Percentiles rank a stretch among this genome's conserved stretches.
Conservation (phyloP, 331 rosid genomes). For the Cydonia oblonga region DNA sequence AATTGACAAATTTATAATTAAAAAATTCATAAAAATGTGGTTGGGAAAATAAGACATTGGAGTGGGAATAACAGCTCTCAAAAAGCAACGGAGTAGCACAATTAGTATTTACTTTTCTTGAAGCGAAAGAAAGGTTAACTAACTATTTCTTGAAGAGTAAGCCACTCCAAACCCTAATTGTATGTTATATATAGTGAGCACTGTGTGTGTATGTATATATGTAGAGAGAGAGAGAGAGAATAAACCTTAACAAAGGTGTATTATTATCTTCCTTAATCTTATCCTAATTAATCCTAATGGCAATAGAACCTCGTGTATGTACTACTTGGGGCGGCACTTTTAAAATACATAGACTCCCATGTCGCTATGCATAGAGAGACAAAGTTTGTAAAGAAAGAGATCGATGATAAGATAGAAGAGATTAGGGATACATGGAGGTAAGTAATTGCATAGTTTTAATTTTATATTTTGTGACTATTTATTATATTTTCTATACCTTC, state of each 20-base stretch:
- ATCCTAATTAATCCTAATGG: background rate
- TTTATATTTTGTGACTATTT: too few species aligned
- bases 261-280: too few species aligned
- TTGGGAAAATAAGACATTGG: too few species aligned
- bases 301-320: background rate
- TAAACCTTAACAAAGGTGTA: too few species aligned
- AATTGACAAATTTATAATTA: too few species aligned
- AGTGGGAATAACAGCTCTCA: too few species aligned
- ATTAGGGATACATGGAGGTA: background rate
- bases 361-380: background rate
- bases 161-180: background rate
- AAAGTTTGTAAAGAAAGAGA: background rate
- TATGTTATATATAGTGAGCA: too few species aligned
- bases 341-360: too few species aligned
- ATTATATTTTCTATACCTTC: too few species aligned
- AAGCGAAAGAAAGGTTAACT: background rate
- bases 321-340: background rate
- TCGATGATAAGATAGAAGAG: background rate
- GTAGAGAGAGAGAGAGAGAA: too few species aligned
- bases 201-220: too few species aligned
- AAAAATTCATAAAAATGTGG: too few species aligned
- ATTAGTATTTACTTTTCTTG: background rate
- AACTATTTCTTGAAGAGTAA: background rate
- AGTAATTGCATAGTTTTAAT: background rate
- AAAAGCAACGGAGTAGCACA: background rate